Conservation (phyloP, 2,329 filamentous ascomycete genomes). For the Rutstroemia sp. region DNA sequence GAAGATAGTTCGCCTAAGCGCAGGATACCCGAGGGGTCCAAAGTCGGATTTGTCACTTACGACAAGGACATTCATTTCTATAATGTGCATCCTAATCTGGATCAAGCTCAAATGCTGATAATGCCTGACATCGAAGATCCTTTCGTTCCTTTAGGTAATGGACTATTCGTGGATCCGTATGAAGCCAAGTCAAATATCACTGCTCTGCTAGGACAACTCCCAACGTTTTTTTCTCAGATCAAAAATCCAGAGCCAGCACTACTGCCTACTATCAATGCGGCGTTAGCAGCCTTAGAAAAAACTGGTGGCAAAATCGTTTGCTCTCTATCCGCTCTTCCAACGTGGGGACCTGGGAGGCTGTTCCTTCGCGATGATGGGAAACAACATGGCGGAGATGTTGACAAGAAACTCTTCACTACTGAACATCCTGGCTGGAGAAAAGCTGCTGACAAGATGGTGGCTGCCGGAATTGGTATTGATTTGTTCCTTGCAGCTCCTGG, state of each 20-base stretch:
- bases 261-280: conserved; percentile 75
- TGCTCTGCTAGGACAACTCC: conserved; percentile 76
- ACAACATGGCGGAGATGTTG: conserved; percentile 75
- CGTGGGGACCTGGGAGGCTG: conserved; percentile 80
- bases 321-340: conserved; percentile 79
- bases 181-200: conserved; percentile 83
- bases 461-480: conserved; percentile 79
- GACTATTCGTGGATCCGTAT: conserved; percentile 89
- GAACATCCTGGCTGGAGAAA: conserved; percentile 88
- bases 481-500: conserved; percentile 91
- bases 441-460: conserved; percentile 77
- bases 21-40: conserved; percentile 68
- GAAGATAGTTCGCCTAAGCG: conserved; percentile 43
- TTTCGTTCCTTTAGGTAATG: conserved; percentile 85
- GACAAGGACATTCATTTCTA: conserved; percentile 98
- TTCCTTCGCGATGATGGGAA: conserved; percentile 85
- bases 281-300: conserved; percentile 70
- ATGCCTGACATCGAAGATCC: conserved; percentile 97
- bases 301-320: conserved; percentile 92
- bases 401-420: conserved; percentile 85
- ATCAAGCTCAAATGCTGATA: conserved; percentile 94
- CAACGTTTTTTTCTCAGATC: conserved; percentile 76
- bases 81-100: conserved; percentile 73
- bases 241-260: conserved; percentile 90
- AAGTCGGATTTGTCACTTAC: conserved; percentile 90